These are phyloP conservation scores for Globisporangium paddicum DNA, from an alignment of 352 stramenopile genomes.

Conservation along the genomic window DNA sequence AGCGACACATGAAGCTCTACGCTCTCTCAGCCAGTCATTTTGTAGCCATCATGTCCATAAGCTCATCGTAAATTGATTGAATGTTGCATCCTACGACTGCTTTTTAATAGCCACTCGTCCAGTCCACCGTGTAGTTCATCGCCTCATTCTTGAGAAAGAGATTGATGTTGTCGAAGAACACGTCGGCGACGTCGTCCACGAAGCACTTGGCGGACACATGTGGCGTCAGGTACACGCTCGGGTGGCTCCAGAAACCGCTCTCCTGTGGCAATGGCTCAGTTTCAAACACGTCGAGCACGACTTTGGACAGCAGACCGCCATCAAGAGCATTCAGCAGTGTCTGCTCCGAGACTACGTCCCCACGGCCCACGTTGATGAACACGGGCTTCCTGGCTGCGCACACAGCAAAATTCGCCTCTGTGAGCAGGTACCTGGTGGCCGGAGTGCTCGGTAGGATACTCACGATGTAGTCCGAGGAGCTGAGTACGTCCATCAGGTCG, in stretches of 20 bases:
- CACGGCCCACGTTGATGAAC: constrained; percentile 86
- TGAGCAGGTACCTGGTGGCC: constrained; percentile 61
- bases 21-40: neutral
- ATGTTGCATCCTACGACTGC: neutral
- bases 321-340: constrained; percentile 70
- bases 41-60: neutral
- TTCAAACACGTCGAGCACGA: constrained; percentile 63
- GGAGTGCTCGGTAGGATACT: constrained; percentile 79
- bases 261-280: constrained; percentile 35
- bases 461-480: constrained; percentile 71
- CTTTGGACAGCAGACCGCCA: constrained; percentile 45
- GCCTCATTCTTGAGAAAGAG: constrained; percentile 28
- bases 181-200: constrained; percentile 63
- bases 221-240: constrained; percentile 66
- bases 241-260: constrained; percentile 64
- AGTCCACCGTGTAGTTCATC: constrained; percentile 48
- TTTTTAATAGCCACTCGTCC: constrained; percentile 41
- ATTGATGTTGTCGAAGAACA: constrained; percentile 69
- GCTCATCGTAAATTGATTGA: neutral
- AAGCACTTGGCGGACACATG: constrained; percentile 81
- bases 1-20: neutral
- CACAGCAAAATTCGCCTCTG: constrained; percentile 31
- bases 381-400: constrained; percentile 51
- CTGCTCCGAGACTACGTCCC: constrained; percentile 72
- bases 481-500: constrained; percentile 42